Evolutionary conservation across 768 basidiomycete species (phyloP), one percentile per base, ranked within the genome.

Genomic region (Serendipita sp.): DNA sequence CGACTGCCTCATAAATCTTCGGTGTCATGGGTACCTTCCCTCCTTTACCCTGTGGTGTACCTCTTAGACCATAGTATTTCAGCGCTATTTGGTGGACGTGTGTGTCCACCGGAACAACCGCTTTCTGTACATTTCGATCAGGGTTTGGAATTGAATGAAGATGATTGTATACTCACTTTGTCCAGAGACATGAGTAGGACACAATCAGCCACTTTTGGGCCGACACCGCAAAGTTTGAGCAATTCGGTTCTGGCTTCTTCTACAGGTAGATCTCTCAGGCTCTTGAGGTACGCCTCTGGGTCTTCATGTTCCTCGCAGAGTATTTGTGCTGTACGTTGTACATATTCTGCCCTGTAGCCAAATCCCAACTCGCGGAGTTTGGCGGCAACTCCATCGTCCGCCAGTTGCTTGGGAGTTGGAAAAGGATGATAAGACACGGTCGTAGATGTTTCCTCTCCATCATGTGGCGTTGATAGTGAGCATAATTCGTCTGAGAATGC

Each of bases 141-240:
- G 48, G 18, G 48, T 50, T 18, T 8, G 48, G 18, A 50, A 50
- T 23, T 23, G 23, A 40, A 40, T 40, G 40, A 40, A 2, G 66
- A 62, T 37, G 15, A 13, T 6, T 5, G 3, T 16, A 36, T 1
- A 64, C 71, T 18, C 67, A 90, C 91, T 80, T 93, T 90, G 74
- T 95, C 87, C 65, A 94, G 71, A 70, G 89, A 90, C 92, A 97
- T 95, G 15, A 97, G 76, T 62, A 96, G 74, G 33, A 96, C 76
- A 69, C 96, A 99, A 71, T 99, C 96, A 2, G 95, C 95, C 0
- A 99, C 96, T 71, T 99, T 99, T 40, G 91, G 80, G 3, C 96
- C 96, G 0, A 99, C 95, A 0, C 96, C 96, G 48, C 88, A 79
- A 64, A 97, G 83, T 70, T 81, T 84, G 40, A 95, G 75, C 27